phyloP scores from a whole-genome alignment of 2,329 filamentous ascomycete species.

The Aurifilum marmelostoma region DNA sequence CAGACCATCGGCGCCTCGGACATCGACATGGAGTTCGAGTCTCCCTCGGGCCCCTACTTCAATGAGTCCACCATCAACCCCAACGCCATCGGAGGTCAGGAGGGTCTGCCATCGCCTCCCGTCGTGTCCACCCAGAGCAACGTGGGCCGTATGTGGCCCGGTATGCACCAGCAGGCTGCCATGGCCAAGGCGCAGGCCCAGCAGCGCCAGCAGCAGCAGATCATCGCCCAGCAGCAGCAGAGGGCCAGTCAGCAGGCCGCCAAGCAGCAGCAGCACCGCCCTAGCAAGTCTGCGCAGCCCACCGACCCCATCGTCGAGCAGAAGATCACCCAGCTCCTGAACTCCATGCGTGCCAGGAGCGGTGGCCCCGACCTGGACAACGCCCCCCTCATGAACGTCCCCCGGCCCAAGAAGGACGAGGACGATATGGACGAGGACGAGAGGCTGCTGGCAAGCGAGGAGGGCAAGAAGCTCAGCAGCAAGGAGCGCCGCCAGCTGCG shows the following conservation, averaged over 20 bases:
- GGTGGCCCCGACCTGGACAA: slow-evolving; percentile 53
- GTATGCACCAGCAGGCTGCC: slow-evolving; percentile 90
- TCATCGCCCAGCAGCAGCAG: slow-evolving; percentile 62
- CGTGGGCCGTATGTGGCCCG: slow-evolving; percentile 82
- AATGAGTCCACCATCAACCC: slow-evolving; percentile 67
- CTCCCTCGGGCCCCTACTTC: slow-evolving; percentile 66
- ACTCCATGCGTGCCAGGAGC: slow-evolving; percentile 84
- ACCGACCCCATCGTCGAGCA: slow-evolving; percentile 80
- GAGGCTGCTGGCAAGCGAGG: slow-evolving; percentile 84
- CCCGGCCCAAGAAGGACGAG: slow-evolving; percentile 85
- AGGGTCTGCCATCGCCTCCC: slow-evolving; percentile 53
- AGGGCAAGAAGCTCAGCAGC: slow-evolving; percentile 98
- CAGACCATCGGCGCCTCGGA: slow-evolving; percentile 63
- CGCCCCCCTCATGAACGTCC: slow-evolving; percentile 64
- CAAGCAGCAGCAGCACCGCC: slow-evolving; percentile 46
- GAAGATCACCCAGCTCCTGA: slow-evolving; percentile 89
- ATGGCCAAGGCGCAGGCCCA: slow-evolving; percentile 73
- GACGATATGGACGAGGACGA: slow-evolving; percentile 99
- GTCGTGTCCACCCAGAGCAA: slow-evolving; percentile 52
- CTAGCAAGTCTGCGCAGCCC: slow-evolving; percentile 52
- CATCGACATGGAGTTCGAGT: slow-evolving; percentile 72
- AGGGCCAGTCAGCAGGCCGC: slow-evolving; percentile 40
- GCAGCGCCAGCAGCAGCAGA: slow-evolving; percentile 68
- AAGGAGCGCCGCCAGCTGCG: slow-evolving; percentile 96
- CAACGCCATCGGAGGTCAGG: slow-evolving; percentile 67